These are phyloP conservation scores for Xenoacremonium recifei DNA, from an alignment of 2,329 filamentous ascomycete species.

Conservation along the genomic window DNA sequence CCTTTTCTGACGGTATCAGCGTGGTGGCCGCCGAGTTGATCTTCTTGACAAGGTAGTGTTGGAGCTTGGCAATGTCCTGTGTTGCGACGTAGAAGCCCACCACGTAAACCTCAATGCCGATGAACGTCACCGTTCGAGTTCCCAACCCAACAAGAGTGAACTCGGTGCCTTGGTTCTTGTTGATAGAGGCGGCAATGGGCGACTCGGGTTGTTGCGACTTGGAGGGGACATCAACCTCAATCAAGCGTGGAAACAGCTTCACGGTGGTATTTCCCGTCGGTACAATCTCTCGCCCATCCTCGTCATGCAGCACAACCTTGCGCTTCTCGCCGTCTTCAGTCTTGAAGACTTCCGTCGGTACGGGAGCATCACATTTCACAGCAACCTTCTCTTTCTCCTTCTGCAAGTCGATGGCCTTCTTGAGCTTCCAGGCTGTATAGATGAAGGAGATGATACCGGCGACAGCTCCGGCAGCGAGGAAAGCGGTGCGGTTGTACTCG, in stretches of 20 bases:
- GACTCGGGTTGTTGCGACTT: conserved; percentile 23
- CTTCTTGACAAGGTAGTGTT: conserved; percentile 71
- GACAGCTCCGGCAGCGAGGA: conserved; percentile 49
- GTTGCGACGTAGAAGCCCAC: conserved; percentile 90
- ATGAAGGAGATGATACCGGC: conserved; percentile 49
- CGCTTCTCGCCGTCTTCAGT: conserved; percentile 49
- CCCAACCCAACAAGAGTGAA: conserved; percentile 89
- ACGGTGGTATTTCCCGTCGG: conserved; percentile 80
- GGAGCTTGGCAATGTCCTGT: conserved; percentile 76
- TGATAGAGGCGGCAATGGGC: conserved; percentile 37
- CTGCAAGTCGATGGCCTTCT: conserved; percentile 35
- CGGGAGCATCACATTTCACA: conserved; percentile 38
- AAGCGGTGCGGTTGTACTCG: conserved; percentile 48
- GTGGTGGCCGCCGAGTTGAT: conserved; percentile 79
- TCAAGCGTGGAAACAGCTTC: conserved; percentile 72
- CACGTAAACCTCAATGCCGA: conserved; percentile 90
- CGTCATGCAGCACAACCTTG: conserved; percentile 62
- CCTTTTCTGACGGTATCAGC: conserved; percentile 78
- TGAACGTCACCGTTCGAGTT: conserved; percentile 84
- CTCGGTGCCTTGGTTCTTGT: conserved; percentile 53
- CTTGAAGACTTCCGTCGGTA: conserved; percentile 46
- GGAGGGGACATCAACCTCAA: conserved; percentile 55
- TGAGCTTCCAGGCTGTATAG: conserved; percentile 54
- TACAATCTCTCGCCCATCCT: conserved; percentile 71
- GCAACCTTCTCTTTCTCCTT: conserved; percentile 38